Conservation (phyloP, 495 filamentous ascomycete species). For the Elasticomyces elasticus region DNA sequence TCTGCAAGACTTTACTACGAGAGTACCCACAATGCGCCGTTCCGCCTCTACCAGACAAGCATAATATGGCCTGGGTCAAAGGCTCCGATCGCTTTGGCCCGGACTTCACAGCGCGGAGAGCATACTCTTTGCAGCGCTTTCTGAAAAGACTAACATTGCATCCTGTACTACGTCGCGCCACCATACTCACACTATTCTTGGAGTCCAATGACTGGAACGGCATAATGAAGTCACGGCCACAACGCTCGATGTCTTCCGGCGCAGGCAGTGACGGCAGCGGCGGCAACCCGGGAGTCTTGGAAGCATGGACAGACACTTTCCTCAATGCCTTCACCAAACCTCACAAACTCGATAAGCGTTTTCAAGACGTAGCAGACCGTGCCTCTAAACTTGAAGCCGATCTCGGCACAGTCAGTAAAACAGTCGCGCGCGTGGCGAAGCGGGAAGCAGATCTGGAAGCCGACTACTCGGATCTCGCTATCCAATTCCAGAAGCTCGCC, state of each 20-base stretch:
- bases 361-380: slow-evolving; percentile 87
- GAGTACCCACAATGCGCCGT: slow-evolving; percentile 89
- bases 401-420: slow-evolving; percentile 83
- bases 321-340: slow-evolving; percentile 95
- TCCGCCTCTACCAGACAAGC: slow-evolving; percentile 91
- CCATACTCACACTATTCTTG: slow-evolving; percentile 76
- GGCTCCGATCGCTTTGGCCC: slow-evolving; percentile 87
- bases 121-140: slow-evolving; percentile 86
- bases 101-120: slow-evolving; percentile 85
- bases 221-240: slow-evolving; percentile 69
- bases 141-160: slow-evolving; percentile 78
- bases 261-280: slow-evolving; percentile 33
- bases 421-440: slow-evolving; percentile 77
- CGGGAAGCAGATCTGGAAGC: slow-evolving; percentile 80
- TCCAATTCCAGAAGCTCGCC: slow-evolving; percentile 87
- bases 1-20: slow-evolving; percentile 76
- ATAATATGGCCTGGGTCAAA: slow-evolving; percentile 98
- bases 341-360: slow-evolving; percentile 87
- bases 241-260: slow-evolving; percentile 47
- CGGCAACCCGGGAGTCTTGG: slow-evolving; percentile 60
- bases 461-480: slow-evolving; percentile 80
- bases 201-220: slow-evolving; percentile 93
- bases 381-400: slow-evolving; percentile 94
- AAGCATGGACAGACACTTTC: slow-evolving; percentile 90
- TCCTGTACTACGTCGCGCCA: slow-evolving; percentile 74